A percentile compares a stretch with the other conserved stretches of the same genome.
Evolutionary conservation across 345 rosid species (phyloP).

Genomic region (Luvunga scandens): DNA sequence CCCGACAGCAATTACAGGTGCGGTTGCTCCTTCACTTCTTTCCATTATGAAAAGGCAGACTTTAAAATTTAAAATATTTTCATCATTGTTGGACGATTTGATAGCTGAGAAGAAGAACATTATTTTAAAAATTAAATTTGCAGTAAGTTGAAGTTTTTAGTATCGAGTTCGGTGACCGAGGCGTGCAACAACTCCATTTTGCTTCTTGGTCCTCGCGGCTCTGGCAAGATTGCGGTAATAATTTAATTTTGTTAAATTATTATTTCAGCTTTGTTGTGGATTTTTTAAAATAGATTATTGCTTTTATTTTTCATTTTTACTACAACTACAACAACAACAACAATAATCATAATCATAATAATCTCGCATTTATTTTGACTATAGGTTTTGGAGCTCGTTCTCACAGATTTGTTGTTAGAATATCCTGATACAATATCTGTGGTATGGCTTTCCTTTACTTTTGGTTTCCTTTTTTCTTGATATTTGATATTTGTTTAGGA

Average conservation of each 20-base stretch:
- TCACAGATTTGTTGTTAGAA: constrained; percentile 57
- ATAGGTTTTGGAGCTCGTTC: constrained; percentile 88
- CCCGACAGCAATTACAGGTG: constrained; percentile 87
- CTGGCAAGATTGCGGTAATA: constrained; percentile 81
- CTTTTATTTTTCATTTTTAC: background rate
- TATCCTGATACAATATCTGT: constrained; percentile 68
- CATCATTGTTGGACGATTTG: background rate
- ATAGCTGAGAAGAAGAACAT: background rate
- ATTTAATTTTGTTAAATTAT: background rate
- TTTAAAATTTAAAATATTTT: background rate
- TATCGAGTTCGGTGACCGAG: constrained; percentile 73
- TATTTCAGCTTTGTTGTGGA: background rate
- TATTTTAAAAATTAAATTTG: constrained; percentile 1
- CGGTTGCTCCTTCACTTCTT: background rate
- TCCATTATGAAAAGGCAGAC: background rate
- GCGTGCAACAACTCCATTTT: constrained; percentile 87
- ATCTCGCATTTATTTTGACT: background rate
- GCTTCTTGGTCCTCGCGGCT: constrained; percentile 92
- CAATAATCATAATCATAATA: background rate
- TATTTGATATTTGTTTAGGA: background rate
- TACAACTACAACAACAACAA: too few species aligned
- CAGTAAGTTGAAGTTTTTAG: constrained; percentile 74
- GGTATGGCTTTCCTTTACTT: constrained; percentile 36
- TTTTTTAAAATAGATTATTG: background rate
- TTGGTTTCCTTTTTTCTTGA: background rate